Evolutionary conservation across 2,329 filamentous ascomycete genomes (phyloP).

Genomic region (Blastomyces percursus): DNA sequence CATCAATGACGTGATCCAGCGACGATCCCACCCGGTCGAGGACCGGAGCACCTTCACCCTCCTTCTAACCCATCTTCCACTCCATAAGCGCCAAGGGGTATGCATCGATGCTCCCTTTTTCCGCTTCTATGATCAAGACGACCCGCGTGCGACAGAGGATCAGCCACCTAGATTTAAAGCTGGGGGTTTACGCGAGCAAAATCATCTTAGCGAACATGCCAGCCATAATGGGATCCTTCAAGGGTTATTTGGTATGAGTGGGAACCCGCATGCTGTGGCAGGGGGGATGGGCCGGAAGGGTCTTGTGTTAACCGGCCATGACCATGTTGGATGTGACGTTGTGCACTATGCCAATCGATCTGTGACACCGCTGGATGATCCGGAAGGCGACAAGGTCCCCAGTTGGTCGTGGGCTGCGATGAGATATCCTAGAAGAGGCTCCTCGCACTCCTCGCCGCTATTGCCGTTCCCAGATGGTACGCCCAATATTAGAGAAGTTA

Average conservation of each 20-base stretch:
- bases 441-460: not conserved
- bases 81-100: slow-evolving; percentile 70
- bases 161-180: slow-evolving; percentile 27
- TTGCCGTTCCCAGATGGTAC: not conserved
- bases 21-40: slow-evolving; percentile 49
- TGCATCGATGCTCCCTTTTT: slow-evolving; percentile 82
- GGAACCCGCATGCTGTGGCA: slow-evolving; percentile 47
- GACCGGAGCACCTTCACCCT: slow-evolving; percentile 62
- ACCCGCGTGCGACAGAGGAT: slow-evolving; percentile 27
- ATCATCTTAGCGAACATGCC: slow-evolving; percentile 65
- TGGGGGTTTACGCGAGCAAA: slow-evolving; percentile 65
- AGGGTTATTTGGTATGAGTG: slow-evolving; percentile 69
- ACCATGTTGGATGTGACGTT: slow-evolving; percentile 87
- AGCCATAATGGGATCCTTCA: slow-evolving; percentile 63
- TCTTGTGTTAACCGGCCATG: slow-evolving; percentile 81
- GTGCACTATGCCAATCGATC: slow-evolving; percentile 67
- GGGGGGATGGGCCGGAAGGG: slow-evolving; percentile 59
- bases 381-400: slow-evolving; percentile 11
- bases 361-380: slow-evolving; percentile 7
- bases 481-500: slow-evolving; percentile 67
- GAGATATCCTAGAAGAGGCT: slow-evolving; percentile 17
- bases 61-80: slow-evolving; percentile 80
- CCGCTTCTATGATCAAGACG: slow-evolving; percentile 61
- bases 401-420: slow-evolving; percentile 28
- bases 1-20: slow-evolving; percentile 46